phyloP scores from a whole-genome alignment of 202 grass and related monocot species.

The Miscanthus sacchariflorus region DNA sequence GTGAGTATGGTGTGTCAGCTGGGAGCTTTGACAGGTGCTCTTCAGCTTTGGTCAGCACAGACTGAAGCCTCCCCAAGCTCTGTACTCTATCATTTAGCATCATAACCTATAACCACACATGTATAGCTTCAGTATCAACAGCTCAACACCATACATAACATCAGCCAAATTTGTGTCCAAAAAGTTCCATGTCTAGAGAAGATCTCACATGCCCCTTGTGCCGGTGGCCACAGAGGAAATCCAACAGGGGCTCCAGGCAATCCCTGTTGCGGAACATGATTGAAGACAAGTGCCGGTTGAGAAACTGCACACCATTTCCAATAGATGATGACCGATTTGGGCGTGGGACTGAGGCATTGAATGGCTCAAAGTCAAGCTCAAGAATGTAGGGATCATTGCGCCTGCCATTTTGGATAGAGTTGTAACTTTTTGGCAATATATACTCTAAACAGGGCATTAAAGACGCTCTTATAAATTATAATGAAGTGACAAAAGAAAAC shows the following conservation, averaged over 20 bases:
- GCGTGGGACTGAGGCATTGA: slow-evolving; percentile 82
- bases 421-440: slow-evolving; percentile 25
- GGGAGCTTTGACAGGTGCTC: slow-evolving; percentile 77
- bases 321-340: slow-evolving; percentile 87
- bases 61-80: slow-evolving; percentile 87
- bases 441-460: slow-evolving; percentile 1
- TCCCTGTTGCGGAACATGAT: slow-evolving; percentile 97
- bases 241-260: slow-evolving; percentile 83
- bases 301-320: slow-evolving; percentile 97
- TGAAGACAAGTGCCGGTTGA: slow-evolving; percentile 93
- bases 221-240: slow-evolving; percentile 85
- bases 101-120: slow-evolving; percentile 68
- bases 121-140: slow-evolving; percentile 23
- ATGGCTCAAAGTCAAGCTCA: slow-evolving; percentile 97
- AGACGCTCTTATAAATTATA: not conserved
- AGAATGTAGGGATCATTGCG: slow-evolving; percentile 61
- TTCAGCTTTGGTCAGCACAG: slow-evolving; percentile 87
- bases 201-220: slow-evolving; percentile 90
- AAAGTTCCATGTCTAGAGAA: not conserved
- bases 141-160: slow-evolving; percentile 32
- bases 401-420: slow-evolving; percentile 46
- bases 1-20: slow-evolving; percentile 67
- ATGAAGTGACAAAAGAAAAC: not conserved
- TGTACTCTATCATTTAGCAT: slow-evolving; percentile 97
- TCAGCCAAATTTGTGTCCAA: not conserved